These are phyloP conservation scores for Wallacemonas sp. DNA, from an alignment of 208 protist species.

Conservation along the genomic window DNA sequence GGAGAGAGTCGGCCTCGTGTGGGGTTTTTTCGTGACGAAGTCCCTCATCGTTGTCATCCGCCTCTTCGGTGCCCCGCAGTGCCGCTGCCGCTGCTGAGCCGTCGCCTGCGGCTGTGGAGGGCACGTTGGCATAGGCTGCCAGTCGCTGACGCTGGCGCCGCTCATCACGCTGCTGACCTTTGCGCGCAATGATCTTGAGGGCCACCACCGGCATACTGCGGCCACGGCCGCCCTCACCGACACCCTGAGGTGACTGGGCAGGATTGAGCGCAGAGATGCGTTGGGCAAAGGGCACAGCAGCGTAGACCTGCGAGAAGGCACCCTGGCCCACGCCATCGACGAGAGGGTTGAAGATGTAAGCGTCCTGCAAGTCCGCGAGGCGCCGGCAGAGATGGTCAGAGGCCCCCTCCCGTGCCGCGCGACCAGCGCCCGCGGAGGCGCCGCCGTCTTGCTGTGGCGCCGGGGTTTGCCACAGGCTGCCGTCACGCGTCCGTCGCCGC, in stretches of 20 bases:
- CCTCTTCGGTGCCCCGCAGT: not conserved
- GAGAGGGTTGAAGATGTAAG: constrained; percentile 70
- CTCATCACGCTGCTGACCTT: constrained; percentile 18
- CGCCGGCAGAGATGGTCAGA: constrained; percentile 28
- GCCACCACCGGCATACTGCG: constrained; percentile 29
- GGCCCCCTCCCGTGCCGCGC: not conserved
- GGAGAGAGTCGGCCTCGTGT: not conserved
- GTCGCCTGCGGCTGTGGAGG: not conserved
- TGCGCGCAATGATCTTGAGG: constrained; percentile 62
- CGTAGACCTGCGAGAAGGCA: constrained; percentile 78
- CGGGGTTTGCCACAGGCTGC: not conserved
- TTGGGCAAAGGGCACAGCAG: constrained; percentile 39
- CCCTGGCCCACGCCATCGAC: constrained; percentile 66
- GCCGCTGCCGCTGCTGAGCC: not conserved
- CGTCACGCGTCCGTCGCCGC: not conserved
- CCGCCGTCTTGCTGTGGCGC: not conserved
- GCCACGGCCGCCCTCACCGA: too few species aligned
- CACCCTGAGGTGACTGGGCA: too few species aligned
- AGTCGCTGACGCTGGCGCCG: not conserved
- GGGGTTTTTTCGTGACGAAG: not conserved
- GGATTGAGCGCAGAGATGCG: too few species aligned
- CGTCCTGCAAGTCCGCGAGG: constrained; percentile 70
- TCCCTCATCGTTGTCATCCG: constrained; percentile 9
- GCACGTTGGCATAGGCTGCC: not conserved
- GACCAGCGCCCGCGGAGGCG: not conserved